phyloP scores from a whole-genome alignment of 352 stramenopile genomes.

The Pythium brachiatum region DNA sequence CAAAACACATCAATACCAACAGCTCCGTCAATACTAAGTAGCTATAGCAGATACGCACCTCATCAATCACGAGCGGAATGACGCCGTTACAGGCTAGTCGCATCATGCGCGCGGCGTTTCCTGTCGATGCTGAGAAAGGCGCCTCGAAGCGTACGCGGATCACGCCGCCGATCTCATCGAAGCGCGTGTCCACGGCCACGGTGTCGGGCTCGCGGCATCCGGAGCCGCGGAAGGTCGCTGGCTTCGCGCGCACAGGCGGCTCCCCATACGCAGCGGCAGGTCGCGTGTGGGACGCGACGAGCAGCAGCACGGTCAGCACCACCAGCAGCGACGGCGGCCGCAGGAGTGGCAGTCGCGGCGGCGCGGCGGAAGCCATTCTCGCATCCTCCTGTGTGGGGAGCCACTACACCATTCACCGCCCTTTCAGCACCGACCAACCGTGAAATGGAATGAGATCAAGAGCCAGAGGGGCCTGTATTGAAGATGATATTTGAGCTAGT shows the following conservation, averaged over 20 bases:
- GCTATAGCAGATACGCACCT: not conserved
- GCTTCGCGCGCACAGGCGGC: slow-evolving; percentile 1
- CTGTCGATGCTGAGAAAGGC: slow-evolving; percentile 1
- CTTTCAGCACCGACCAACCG: not conserved
- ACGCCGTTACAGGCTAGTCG: slow-evolving; percentile 19
- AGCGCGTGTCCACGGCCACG: not conserved
- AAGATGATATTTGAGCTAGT: not conserved
- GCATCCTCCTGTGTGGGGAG: not conserved
- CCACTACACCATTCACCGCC: not conserved
- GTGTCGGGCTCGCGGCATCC: slow-evolving; percentile 10
- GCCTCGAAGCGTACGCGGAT: slow-evolving; percentile 12
- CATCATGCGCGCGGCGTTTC: not conserved
- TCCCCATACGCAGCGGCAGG: not conserved
- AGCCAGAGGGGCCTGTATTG: not conserved
- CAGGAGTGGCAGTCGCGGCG: slow-evolving; percentile 1
- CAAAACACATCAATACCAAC: not conserved
- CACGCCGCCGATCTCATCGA: slow-evolving; percentile 11
- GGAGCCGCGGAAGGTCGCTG: slow-evolving; percentile 12
- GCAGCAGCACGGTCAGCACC: not conserved
- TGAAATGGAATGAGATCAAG: slow-evolving; percentile 1
- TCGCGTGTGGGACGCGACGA: not conserved
- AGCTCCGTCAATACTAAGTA: not conserved
- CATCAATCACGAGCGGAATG: slow-evolving; percentile 14
- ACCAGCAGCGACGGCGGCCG: not conserved
- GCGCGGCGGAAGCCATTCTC: slow-evolving; percentile 1